These are phyloP conservation scores for Apiospora malaysiana DNA, from an alignment of 2,329 filamentous ascomycete species.

Conservation along the genomic window DNA sequence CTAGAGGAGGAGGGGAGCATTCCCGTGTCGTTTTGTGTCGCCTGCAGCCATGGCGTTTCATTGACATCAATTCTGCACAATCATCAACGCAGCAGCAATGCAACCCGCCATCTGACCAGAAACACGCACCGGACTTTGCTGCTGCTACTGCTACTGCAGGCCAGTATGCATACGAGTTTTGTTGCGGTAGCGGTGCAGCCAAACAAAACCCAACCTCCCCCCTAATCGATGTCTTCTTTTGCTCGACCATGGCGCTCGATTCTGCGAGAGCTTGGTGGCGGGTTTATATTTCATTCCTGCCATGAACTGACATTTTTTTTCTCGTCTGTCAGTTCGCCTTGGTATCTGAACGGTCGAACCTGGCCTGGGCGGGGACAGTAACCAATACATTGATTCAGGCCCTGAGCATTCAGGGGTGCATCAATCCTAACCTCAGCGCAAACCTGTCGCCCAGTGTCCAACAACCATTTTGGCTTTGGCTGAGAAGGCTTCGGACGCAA, in stretches of 20 bases:
- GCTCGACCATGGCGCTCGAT: not conserved
- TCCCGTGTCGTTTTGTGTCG: not conserved
- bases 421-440: not conserved
- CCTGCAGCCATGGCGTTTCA: not conserved
- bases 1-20: not conserved
- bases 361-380: not conserved
- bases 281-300: not conserved
- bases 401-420: not conserved
- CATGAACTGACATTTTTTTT: not conserved
- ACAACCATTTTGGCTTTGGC: not conserved
- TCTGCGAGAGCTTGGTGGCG: not conserved
- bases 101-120: slow-evolving; percentile 15
- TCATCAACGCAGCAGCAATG: slow-evolving; percentile 2
- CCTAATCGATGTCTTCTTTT: not conserved
- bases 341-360: not conserved
- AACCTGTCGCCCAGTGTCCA: slow-evolving; percentile 2
- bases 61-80: not conserved
- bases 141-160: not conserved
- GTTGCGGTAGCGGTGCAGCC: not conserved
- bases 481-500: not conserved
- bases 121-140: not conserved
- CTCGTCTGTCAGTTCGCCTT: not conserved
- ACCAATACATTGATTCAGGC: not conserved
- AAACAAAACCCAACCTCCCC: not conserved
- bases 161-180: not conserved